Evolutionary conservation across 1,284 basidiomycete genomes (phyloP).

Genomic region (Trichosporon sp.): DNA sequence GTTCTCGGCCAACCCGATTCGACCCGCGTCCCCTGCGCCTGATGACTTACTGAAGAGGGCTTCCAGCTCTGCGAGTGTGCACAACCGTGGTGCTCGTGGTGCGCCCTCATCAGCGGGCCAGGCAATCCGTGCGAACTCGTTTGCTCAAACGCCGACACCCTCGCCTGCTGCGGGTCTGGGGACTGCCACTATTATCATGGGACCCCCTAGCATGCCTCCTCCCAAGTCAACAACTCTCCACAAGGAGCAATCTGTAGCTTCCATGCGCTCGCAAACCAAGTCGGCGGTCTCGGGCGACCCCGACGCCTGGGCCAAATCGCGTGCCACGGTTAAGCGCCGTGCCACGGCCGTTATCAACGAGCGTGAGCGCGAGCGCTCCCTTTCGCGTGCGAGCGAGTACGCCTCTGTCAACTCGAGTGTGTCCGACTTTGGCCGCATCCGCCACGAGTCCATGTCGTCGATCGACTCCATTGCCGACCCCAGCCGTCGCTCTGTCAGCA

Average conservation of each 20-base stretch:
- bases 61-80: constrained; percentile 68
- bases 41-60: constrained; percentile 82
- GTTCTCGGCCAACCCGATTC: constrained; percentile 60
- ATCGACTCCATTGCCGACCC: constrained; percentile 40
- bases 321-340: constrained; percentile 47
- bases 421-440: constrained; percentile 34
- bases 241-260: constrained; percentile 18
- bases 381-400: constrained; percentile 31
- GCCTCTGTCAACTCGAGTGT: constrained; percentile 43
- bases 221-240: constrained; percentile 53
- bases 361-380: constrained; percentile 26
- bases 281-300: constrained; percentile 47
- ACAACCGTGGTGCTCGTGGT: constrained; percentile 8
- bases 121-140: constrained; percentile 51
- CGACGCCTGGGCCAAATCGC: constrained; percentile 54
- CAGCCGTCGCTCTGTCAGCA: constrained; percentile 18
- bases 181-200: constrained; percentile 61
- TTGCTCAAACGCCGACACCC: constrained; percentile 2
- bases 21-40: constrained; percentile 85
- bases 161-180: constrained; percentile 35
- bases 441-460: constrained; percentile 49
- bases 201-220: constrained; percentile 73
- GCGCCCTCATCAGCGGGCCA: constrained; percentile 16
- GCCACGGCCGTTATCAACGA: constrained; percentile 36
- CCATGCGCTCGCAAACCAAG: constrained; percentile 60